Percentiles rank a stretch among this genome's conserved stretches.
These are phyloP conservation scores for Tetrastigma voinierianum DNA, from an alignment of 164 flowering plant genomes.

Conservation along the genomic window DNA sequence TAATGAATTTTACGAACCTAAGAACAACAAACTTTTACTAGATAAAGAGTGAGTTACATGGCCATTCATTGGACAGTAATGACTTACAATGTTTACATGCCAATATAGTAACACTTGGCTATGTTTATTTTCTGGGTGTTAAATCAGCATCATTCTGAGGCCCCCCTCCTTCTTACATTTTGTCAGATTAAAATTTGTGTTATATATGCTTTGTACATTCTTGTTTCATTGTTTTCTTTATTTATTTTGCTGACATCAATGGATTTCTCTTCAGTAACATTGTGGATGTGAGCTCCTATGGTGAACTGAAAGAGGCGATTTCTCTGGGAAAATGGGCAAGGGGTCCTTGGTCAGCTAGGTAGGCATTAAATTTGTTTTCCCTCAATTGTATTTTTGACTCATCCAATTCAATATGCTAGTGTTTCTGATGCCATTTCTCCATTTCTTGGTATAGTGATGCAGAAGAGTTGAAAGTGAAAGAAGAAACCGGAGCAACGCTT, in stretches of 20 bases:
- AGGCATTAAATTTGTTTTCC: conserved; percentile 43
- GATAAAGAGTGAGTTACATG: too few relatives aligned
- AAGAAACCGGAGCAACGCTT: conserved; percentile 92
- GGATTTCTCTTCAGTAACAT: conserved; percentile 58
- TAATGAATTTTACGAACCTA: too few relatives aligned
- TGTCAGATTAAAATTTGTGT: too few relatives aligned
- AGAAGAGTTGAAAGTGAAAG: conserved; percentile 81
- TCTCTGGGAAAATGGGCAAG: conserved; percentile 93
- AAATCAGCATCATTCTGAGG: too few relatives aligned
- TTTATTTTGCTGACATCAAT: background rate
- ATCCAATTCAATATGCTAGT: background rate
- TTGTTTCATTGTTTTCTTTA: background rate
- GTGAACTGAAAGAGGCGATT: conserved; percentile 79
- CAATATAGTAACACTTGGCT: too few relatives aligned
- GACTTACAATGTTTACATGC: too few relatives aligned
- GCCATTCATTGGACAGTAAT: too few relatives aligned
- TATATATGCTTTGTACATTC: too few relatives aligned
- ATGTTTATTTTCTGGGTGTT: too few relatives aligned
- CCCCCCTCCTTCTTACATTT: too few relatives aligned
- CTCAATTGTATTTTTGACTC: background rate
- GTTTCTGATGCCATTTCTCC: background rate
- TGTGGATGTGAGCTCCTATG: conserved; percentile 81
- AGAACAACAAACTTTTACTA: too few relatives aligned
- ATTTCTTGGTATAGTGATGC: conserved; percentile 47
- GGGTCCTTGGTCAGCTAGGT: conserved; percentile 99